phyloP scores from a whole-genome alignment of 2,329 filamentous ascomycete species.

The Clonostachys sp. region DNA sequence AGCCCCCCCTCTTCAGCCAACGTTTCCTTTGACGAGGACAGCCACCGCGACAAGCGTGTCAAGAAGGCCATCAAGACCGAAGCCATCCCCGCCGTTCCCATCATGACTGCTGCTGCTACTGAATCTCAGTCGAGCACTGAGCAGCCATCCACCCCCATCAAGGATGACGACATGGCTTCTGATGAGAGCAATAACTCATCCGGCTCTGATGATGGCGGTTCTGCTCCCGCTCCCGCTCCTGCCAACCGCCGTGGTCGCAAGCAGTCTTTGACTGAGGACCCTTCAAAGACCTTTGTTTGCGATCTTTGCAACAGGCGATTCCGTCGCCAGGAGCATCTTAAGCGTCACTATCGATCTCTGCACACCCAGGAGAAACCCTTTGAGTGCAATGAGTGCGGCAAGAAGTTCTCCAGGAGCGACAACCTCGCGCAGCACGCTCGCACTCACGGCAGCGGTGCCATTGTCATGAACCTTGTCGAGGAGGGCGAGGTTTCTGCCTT shows the following conservation, averaged over 20 bases:
- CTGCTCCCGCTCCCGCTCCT: conserved; percentile 44
- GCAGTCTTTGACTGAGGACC: conserved; percentile 96
- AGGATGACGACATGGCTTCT: conserved; percentile 26
- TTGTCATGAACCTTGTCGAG: conserved; percentile 86
- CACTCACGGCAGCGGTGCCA: conserved; percentile 85
- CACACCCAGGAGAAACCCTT: conserved; percentile 99
- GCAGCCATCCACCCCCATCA: conserved; percentile 22
- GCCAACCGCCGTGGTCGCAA: conserved; percentile 93
- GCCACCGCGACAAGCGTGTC: conserved; percentile 52
- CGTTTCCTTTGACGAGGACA: conserved; percentile 35
- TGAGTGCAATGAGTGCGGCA: conserved; percentile 94
- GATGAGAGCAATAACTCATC: conserved; percentile 31
- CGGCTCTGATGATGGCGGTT: conserved; percentile 36
- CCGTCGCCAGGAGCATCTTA: conserved; percentile 96
- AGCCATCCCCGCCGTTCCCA: conserved; percentile 21
- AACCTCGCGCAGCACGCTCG: conserved; percentile 95
- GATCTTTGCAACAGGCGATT: conserved; percentile 95
- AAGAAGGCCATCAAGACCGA: conserved; percentile 49
- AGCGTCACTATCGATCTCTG: conserved; percentile 96
- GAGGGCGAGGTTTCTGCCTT: conserved; percentile 50
- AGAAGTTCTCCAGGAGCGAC: conserved; percentile 98
- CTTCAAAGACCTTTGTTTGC: conserved; percentile 97
- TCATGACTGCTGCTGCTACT: conserved; percentile 34
- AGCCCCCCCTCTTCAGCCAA: conserved; percentile 42
- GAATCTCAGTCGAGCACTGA: conserved; percentile 24